These are phyloP conservation scores for Auricularia heimuer DNA, from an alignment of 768 basidiomycete species.

Conservation along the genomic window DNA sequence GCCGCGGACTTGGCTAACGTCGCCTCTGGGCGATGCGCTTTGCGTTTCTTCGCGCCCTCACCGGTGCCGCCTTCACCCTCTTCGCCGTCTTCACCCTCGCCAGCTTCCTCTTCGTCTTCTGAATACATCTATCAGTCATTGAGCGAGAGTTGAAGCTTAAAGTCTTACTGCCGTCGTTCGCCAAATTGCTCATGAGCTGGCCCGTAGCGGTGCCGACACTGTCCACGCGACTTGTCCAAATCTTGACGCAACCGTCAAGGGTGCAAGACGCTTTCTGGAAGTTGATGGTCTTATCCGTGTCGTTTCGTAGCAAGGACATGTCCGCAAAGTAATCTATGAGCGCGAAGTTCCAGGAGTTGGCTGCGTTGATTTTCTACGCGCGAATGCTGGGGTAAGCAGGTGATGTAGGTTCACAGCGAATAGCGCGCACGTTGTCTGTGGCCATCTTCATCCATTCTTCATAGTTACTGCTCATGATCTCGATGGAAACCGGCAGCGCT, in stretches of 20 bases:
- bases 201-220: conserved; percentile 94
- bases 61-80: conserved; percentile 58
- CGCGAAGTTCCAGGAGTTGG: conserved; percentile 96
- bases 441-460: conserved; percentile 99
- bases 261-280: conserved; percentile 98
- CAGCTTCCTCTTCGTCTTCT: conserved; percentile 46
- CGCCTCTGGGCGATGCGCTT: conserved; percentile 56
- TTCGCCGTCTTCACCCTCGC: conserved; percentile 50
- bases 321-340: conserved; percentile 99
- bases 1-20: conserved; percentile 83
- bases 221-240: conserved; percentile 97
- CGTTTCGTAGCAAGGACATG: conserved; percentile 89
- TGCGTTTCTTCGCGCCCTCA: conserved; percentile 48
- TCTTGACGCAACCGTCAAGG: conserved; percentile 97
- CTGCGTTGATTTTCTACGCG: conserved; percentile 91
- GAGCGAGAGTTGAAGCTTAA: neutral
- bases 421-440: conserved; percentile 77
- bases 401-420: neutral
- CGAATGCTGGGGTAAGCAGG: neutral
- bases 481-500: conserved; percentile 31
- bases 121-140: neutral
- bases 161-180: conserved; percentile 45
- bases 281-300: conserved; percentile 92
- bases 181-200: conserved; percentile 84
- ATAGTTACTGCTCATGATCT: conserved; percentile 86